Percentiles rank a stretch among this genome's conserved stretches.
Conservation (phyloP, 306 rosid genomes). For the Medicago lupulina region DNA sequence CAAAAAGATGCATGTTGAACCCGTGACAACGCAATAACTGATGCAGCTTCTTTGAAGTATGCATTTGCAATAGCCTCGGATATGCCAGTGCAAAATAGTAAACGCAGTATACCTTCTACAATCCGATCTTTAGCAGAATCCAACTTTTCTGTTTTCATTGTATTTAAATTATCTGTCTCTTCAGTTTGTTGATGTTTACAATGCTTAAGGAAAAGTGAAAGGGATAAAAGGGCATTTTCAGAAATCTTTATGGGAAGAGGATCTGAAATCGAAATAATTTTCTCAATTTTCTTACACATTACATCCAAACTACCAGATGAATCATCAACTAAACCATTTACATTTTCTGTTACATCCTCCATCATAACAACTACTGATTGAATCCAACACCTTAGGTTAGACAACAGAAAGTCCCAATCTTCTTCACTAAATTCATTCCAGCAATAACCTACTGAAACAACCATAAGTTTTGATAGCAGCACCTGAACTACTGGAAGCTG, state of each 20-base stretch:
- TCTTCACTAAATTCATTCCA: slow-evolving; percentile 80
- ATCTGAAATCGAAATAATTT: slow-evolving; percentile 64
- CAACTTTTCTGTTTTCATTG: slow-evolving; percentile 59
- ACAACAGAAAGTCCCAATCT: slow-evolving; percentile 85
- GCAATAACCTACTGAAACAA: slow-evolving; percentile 88
- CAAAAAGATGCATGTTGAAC: slow-evolving; percentile 68
- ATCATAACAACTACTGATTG: slow-evolving; percentile 78
- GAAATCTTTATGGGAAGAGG: slow-evolving; percentile 65
- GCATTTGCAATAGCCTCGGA: slow-evolving; percentile 81
- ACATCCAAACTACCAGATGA: slow-evolving; percentile 52
- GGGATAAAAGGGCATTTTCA: slow-evolving; percentile 83
- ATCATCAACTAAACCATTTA: slow-evolving; percentile 58
- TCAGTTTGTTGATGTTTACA: slow-evolving; percentile 60
- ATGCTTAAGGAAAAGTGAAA: slow-evolving; percentile 64
- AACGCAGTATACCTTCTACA: slow-evolving; percentile 80
- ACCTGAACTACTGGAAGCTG: slow-evolving; percentile 76
- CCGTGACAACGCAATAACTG: slow-evolving; percentile 68
- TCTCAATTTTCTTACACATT: slow-evolving; percentile 51
- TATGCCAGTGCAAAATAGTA: slow-evolving; percentile 89
- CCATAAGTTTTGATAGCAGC: slow-evolving; percentile 79
- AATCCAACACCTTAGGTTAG: slow-evolving; percentile 79
- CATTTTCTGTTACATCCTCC: slow-evolving; percentile 87
- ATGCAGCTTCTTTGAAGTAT: slow-evolving; percentile 71
- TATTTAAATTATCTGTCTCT: slow-evolving; percentile 50
- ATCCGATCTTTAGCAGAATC: slow-evolving; percentile 75